Evolutionary conservation across 306 rosid species (phyloP), one percentile per base, ranked within the genome.

Genomic region (Amphicarpaea edgeworthii): DNA sequence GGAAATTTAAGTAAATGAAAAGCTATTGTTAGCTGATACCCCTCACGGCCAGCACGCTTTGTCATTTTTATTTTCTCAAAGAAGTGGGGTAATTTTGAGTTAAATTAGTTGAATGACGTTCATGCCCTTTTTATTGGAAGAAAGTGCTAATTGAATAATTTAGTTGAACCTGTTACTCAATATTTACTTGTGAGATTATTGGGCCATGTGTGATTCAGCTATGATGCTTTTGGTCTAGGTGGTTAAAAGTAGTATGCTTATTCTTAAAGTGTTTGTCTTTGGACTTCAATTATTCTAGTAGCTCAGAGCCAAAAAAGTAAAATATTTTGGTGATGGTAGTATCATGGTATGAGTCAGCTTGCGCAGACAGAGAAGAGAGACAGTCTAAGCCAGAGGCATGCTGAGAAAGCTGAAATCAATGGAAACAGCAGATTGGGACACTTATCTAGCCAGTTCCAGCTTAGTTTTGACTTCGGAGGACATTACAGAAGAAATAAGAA

Each of bases 1-100:
- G 93, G 79, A 81, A 92, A 85, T 68, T 86, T 89, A 81, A 86
- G 57, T 3, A 87, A 92, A 81, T 88, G 87, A 91, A 79, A 80
- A 65, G 54, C 64, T 76, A 14, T 24, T 75, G 30, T 75, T 50
- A 51, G 65, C 41, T 40, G 54, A 40, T 54, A 16, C 6, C 66
- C 28, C 53, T 32, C 50, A 8, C 16, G 10, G 15, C 43, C 38
- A 10, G 65, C 50, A 11, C 38, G 49, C 57, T 61, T 23, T 16
- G 19, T 55, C 64, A 42, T 66, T 71, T 76, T 24, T 55, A 71
- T 77, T 75, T 49, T 37, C 72, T 26, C 21, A 45, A 51, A 41
- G 17, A 38, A 42, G 69, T 49, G 59, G 47, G 12, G 20, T 49
- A 46, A 66, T 38, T 50, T 37, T 46, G 74, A 23, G 12, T 43